Evolutionary conservation across 2,329 filamentous ascomycete genomes (phyloP).

Genomic region (Colletotrichum sp.): DNA sequence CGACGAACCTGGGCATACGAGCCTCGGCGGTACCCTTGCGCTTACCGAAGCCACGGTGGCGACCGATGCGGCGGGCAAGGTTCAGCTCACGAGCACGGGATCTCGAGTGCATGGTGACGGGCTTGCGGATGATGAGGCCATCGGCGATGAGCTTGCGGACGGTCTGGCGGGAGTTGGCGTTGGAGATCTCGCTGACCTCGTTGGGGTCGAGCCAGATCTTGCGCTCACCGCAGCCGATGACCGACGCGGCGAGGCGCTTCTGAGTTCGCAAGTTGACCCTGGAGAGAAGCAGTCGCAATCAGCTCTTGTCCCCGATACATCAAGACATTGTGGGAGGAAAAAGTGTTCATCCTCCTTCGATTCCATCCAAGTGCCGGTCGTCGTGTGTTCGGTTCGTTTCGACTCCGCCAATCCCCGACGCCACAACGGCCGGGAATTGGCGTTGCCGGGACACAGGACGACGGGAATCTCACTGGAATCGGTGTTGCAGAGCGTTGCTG

Average conservation of each 20-base stretch:
- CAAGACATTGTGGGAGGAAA: not conserved
- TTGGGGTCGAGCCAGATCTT: conserved; percentile 99
- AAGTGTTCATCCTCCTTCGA: not conserved
- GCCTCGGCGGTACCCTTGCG: conserved; percentile 99
- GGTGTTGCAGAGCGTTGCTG: not conserved
- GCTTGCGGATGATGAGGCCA: conserved; percentile 99
- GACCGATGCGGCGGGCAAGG: conserved; percentile 90
- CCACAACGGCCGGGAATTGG: not conserved
- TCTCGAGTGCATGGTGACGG: conserved; percentile 99
- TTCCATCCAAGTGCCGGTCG: not conserved
- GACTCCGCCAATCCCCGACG: not conserved
- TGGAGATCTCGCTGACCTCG: conserved; percentile 99
- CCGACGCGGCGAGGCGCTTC: conserved; percentile 99
- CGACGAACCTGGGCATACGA: conserved; percentile 93
- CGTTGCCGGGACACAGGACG: not conserved
- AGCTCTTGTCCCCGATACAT: not conserved
- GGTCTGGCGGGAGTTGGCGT: conserved; percentile 99
- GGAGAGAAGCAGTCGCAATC: conserved; percentile 27
- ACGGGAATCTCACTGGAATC: conserved; percentile 8
- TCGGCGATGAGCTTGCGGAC: conserved; percentile 99
- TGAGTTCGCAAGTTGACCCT: conserved; percentile 99
- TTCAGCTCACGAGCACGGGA: conserved; percentile 94
- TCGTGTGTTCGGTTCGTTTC: not conserved
- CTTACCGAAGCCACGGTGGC: conserved; percentile 99
- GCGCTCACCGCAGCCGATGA: conserved; percentile 98